Conservation (phyloP, 164 flowering plant genomes). For the Vitis cinerea region DNA sequence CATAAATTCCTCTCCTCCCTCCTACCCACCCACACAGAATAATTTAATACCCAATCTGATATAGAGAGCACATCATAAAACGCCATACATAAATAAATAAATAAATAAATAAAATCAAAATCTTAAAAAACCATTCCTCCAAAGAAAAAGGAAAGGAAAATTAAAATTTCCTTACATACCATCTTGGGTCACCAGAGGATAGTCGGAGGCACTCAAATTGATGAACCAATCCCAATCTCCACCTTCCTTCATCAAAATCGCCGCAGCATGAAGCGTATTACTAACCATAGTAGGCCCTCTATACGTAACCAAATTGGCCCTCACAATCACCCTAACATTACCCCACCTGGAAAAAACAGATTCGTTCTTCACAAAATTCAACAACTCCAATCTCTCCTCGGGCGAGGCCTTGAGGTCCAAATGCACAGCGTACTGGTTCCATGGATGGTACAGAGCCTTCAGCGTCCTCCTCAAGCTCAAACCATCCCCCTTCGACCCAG, state of each 20-base stretch:
- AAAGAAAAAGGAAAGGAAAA: not conserved
- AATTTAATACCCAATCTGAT: no score
- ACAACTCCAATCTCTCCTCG: constrained; percentile 61
- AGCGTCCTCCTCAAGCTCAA: constrained; percentile 60
- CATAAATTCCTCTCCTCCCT: no score
- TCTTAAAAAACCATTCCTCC: not conserved
- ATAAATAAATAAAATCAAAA: not conserved
- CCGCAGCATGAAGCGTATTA: constrained; percentile 78
- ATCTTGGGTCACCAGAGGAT: constrained; percentile 88
- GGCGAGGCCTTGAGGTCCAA: constrained; percentile 66
- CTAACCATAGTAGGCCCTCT: constrained; percentile 85
- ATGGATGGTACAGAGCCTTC: constrained; percentile 71
- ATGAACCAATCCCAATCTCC: constrained; percentile 91
- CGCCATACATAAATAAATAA: not conserved
- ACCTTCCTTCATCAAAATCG: constrained; percentile 67
- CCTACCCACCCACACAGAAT: no score
- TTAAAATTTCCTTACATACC: constrained; percentile 35
- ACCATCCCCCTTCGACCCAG: constrained; percentile 72
- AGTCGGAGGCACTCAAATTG: constrained; percentile 85
- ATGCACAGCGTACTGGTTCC: constrained; percentile 74
- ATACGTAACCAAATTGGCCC: constrained; percentile 78
- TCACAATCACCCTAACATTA: constrained; percentile 55
- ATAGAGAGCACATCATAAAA: no score
- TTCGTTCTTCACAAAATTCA: constrained; percentile 41
- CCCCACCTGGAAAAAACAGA: constrained; percentile 45